These are phyloP conservation scores for Trametes cubensis DNA, from an alignment of 768 basidiomycete species.

Conservation along the genomic window DNA sequence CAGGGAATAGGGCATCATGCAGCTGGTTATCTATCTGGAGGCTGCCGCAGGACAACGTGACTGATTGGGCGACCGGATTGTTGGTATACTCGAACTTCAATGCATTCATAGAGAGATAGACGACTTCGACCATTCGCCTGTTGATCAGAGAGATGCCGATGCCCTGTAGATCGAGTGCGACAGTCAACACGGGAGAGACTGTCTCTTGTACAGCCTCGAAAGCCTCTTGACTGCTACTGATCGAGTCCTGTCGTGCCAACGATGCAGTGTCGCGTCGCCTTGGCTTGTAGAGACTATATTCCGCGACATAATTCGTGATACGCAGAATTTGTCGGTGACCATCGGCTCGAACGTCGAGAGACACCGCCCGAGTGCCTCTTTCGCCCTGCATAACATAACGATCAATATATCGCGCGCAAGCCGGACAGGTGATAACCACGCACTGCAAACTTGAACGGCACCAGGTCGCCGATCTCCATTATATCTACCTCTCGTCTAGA, in stretches of 20 bases:
- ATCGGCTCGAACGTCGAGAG: constrained; percentile 91
- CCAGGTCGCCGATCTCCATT: constrained; percentile 91
- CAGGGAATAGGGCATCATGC: constrained; percentile 93
- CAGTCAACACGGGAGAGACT: constrained; percentile 59
- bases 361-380: constrained; percentile 66
- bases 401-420: background rate
- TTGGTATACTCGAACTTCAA: constrained; percentile 85
- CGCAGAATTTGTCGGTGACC: constrained; percentile 81
- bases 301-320: constrained; percentile 85
- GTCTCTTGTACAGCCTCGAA: constrained; percentile 89
- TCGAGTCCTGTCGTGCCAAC: constrained; percentile 65
- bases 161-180: constrained; percentile 81
- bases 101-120: constrained; percentile 79
- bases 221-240: constrained; percentile 67
- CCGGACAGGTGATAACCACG: constrained; percentile 28
- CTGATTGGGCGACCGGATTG: constrained; percentile 75
- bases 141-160: constrained; percentile 93
- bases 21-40: constrained; percentile 97
- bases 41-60: constrained; percentile 80
- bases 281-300: constrained; percentile 86
- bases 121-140: constrained; percentile 81
- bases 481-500: constrained; percentile 76
- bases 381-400: constrained; percentile 44
- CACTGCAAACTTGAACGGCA: constrained; percentile 87
- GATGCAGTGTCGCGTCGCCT: constrained; percentile 53